Evolutionary conservation across 305 asterid species (phyloP), one percentile per base, ranked within the genome.

Genomic region (Ilex paraguariensis): DNA sequence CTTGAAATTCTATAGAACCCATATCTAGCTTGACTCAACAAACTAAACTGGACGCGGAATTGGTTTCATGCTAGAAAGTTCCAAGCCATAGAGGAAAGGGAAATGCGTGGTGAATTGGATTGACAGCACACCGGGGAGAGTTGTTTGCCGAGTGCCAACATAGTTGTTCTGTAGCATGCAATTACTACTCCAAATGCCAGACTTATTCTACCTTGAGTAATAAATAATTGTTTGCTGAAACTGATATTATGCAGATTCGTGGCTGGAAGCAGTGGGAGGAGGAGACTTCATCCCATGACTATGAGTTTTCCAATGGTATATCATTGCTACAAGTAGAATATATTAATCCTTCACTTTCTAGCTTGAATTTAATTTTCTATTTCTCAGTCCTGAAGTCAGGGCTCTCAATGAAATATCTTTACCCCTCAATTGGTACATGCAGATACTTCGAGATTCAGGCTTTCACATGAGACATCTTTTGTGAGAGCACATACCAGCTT

Each of bases 221-320:
- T 36, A 36, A 36, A 33, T 13, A 21, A 52, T 30, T 40, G 36
- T 60, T 30, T 14, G 15, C 13, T 49, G 56, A 65, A 70, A 57
- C 28, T 63, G 65, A 36, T 66, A 62, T 50, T 57, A 40, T 67
- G 60, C 79, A 91, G 98, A 88, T 75, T 66, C 95, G 91, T 57
- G 87, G 95, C 56, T 91, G 98, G 98, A 91, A 91, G 72, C 83
- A 81, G 32, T 91, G 96, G 98, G 98, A 91, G 71, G 75, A 69
- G 76, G 98, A 91, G 78, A 91, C 98, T 60, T 67, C 81, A 50
- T 64, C 94, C 62, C 88, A 80, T 59, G 68, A 70, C 68, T 91
- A 91, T 45, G 96, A 91, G 78, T 84, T 86, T 70, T 70, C 90
- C 36, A 87, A 83, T 69, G 98, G 98, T 88, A 80, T 61, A 16